Evolutionary conservation across 208 protist species (phyloP).

Genomic region (Acanthamoeba healyi): DNA sequence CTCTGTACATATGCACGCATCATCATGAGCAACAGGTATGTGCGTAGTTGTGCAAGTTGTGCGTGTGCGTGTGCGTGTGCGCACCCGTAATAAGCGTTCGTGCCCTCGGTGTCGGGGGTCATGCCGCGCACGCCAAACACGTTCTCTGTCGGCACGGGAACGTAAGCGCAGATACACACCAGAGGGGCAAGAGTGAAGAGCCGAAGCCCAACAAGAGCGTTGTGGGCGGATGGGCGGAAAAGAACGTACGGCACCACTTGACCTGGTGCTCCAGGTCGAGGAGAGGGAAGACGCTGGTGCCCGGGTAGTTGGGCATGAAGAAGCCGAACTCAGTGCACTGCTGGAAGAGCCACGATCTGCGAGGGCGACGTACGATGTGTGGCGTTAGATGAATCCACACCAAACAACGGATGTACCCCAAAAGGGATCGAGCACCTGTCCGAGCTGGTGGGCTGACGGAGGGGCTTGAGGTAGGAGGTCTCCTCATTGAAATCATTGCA

Average conservation of each 20-base stretch:
- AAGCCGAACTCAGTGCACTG: constrained; percentile 72
- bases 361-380: neutral
- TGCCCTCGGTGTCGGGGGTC: constrained; percentile 10
- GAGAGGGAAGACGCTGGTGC: constrained; percentile 50
- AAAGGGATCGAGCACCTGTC: neutral
- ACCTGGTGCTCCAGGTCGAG: constrained; percentile 47
- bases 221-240: neutral
- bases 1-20: neutral
- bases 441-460: neutral
- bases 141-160: constrained; percentile 6
- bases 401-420: too few relatives aligned
- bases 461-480: constrained; percentile 20
- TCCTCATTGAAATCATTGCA: constrained; percentile 70
- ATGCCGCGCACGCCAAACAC: constrained; percentile 5
- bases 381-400: neutral
- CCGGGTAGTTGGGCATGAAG: constrained; percentile 62
- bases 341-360: constrained; percentile 67
- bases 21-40: neutral
- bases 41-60: too few relatives aligned
- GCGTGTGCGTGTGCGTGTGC: neutral
- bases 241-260: constrained; percentile 58
- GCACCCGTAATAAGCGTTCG: constrained; percentile 62
- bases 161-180: neutral
- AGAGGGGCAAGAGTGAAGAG: neutral
- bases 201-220: neutral